Conservation (phyloP, 108 stramenopile species). For the Parietichytrium sp. region DNA sequence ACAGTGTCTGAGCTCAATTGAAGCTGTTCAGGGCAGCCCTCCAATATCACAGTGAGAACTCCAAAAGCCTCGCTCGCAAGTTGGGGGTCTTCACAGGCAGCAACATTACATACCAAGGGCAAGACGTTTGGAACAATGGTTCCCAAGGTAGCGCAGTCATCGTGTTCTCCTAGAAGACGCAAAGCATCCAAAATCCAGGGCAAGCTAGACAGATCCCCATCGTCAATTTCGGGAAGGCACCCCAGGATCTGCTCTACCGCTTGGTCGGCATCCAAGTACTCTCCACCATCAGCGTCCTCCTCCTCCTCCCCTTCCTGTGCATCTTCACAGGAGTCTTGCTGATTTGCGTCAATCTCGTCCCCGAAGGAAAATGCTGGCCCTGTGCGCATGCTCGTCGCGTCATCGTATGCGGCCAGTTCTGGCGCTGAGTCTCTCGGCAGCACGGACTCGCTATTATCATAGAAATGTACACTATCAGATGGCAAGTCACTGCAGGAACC, state of each 20-base stretch:
- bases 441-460: no score
- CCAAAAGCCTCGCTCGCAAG: not conserved
- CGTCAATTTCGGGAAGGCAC: slow-evolving; percentile 9
- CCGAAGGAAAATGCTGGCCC: no score
- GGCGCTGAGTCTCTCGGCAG: no score
- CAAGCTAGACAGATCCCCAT: not conserved
- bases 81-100: slow-evolving; percentile 10
- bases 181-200: not conserved
- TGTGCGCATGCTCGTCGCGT: no score
- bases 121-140: not conserved
- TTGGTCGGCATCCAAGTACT: not conserved
- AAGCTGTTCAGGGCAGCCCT: not conserved
- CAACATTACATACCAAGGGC: not conserved
- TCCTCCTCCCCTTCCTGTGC: not conserved
- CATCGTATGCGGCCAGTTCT: no score
- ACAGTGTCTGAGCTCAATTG: not conserved
- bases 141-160: not conserved
- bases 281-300: not conserved
- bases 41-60: not conserved
- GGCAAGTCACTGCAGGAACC: no score
- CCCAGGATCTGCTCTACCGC: slow-evolving; percentile 20
- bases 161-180: not conserved
- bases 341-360: no score
- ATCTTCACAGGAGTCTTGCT: no score
- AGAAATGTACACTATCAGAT: no score